Evolutionary conservation across 306 rosid genomes (phyloP), one percentile per base, ranked within the genome.

Genomic region (Inga oerstediana): DNA sequence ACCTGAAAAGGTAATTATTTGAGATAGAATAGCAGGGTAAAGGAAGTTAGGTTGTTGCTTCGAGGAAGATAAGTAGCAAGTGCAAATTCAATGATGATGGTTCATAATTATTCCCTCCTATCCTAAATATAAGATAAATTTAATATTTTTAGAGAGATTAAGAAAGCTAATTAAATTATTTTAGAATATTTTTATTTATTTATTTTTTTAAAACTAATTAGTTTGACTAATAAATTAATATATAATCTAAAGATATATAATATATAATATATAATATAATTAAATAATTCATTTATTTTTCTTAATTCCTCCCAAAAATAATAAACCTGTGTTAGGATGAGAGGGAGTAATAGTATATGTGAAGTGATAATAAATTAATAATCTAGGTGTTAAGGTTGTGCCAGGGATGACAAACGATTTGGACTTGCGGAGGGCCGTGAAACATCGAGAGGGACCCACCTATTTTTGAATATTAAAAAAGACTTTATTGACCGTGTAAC

Each of bases 401-500:
- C 19, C 56, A 34, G 43, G 3, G 71, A 67, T 64, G 65, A 68
- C 39, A 49, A 12, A 49, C 5, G 16, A 14, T 7, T 37, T 3
- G 24, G 27, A 17, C 48, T 7, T 16, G 30, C 30, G 73, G 73
- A 68, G 32, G 10, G 67, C 10, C 13, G 13, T 4, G 48, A 68
- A 17, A 3, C 74, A 39, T 39, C 32, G 8, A 41, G 52, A 41
- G 75, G 75, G 75, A 20, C 75, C 75, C 4, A 49, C 6, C 0
- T 27, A 8, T 4, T 43, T 70, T 72, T 44, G 37, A 72, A 72
- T 22, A n/a, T 49, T 49, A 22, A 71, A 43, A 71, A 70, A 7
- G 46, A 24, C 37, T 27, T 22, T 3, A 45, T 46, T 48, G 66
- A 51, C 66, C 82, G 82, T 80, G 84, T 9, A 17, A 41, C 84